Evolutionary conservation across 345 rosid species (phyloP), one percentile per base, ranked within the genome.

Genomic region (Heritiera littoralis): DNA sequence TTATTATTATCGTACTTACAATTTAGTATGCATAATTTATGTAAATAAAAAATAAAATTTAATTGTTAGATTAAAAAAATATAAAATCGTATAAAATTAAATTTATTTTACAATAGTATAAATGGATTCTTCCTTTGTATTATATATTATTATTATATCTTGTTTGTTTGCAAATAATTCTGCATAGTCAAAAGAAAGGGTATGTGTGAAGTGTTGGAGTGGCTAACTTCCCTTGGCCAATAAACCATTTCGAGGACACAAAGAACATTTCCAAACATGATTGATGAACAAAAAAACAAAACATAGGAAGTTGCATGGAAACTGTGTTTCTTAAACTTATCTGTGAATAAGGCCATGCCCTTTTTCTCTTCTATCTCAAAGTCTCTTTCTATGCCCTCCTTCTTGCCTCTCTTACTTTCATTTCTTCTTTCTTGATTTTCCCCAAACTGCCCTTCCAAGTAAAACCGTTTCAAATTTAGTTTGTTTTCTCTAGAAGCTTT

Each of bases 221-320:
- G 17, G 23, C n/a, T 7, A 38, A 35, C 20, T 18, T 7, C 32
- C 32, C 7, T n/a, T 10, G 61, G 17, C 13, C 1, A 17, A 15
- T 3, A 17, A 32, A 54, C 9, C 18, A 0, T 28, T 70, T 70
- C 49, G 59, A 49, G 40, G 3, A 48, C 7, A 5, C 10, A 46
- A 1, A 35, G 38, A 35, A 35, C 38, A 1, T 35, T 35, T 35
- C 28, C 28, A 35, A 35, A 23, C 41, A 28, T 32, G 9, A 72
- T 52, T 54, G 28, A 73, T 11, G 48, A 55, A 38, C 7, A 55
- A 73, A n/a, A 1, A 38, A 73, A 73, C 77, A 73, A 73, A 73
- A 55, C 0, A 35, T 18, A 55, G 6, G 77, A 73, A 73, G 77
- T 11, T 73, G 77, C 77, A 56, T 73, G 51, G 77, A 73, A 73